Evolutionary conservation across 208 protist species (phyloP).

Genomic region (Trichomonas vaginalis): DNA sequence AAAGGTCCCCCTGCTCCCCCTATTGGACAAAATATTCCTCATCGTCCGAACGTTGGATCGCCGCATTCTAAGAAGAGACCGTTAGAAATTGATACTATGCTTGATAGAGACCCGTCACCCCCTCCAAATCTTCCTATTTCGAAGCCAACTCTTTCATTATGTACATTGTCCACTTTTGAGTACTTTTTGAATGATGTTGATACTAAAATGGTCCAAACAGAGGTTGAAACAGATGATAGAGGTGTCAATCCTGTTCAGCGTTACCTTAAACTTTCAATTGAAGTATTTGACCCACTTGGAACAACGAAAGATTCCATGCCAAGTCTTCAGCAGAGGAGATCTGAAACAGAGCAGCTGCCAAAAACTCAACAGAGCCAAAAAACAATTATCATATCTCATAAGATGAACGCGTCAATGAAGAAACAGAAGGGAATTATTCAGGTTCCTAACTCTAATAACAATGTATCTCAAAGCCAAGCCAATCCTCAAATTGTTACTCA

Average conservation of each 20-base stretch:
- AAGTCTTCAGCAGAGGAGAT: background rate
- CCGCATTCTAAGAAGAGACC: background rate
- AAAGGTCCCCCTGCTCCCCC: background rate
- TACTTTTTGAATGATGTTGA: background rate
- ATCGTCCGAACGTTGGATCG: background rate
- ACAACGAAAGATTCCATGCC: background rate
- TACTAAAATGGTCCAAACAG: background rate
- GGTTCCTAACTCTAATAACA: background rate
- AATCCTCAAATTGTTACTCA: background rate
- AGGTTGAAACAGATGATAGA: background rate
- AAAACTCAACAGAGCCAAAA: background rate
- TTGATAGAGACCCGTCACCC: background rate
- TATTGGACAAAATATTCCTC: background rate
- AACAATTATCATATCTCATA: background rate
- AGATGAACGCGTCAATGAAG: background rate
- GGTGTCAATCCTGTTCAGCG: background rate
- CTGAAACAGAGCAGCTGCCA: too few relatives aligned
- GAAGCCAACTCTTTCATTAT: background rate
- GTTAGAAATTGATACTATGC: background rate
- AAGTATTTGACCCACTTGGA: background rate
- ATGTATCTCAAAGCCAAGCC: background rate
- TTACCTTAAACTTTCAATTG: background rate
- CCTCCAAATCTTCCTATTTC: background rate
- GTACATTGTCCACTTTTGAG: background rate
- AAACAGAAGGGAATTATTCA: background rate